These are phyloP conservation scores for Aspergillus aculeatinus DNA, from an alignment of 2,329 filamentous ascomycete species.

Conservation along the genomic window DNA sequence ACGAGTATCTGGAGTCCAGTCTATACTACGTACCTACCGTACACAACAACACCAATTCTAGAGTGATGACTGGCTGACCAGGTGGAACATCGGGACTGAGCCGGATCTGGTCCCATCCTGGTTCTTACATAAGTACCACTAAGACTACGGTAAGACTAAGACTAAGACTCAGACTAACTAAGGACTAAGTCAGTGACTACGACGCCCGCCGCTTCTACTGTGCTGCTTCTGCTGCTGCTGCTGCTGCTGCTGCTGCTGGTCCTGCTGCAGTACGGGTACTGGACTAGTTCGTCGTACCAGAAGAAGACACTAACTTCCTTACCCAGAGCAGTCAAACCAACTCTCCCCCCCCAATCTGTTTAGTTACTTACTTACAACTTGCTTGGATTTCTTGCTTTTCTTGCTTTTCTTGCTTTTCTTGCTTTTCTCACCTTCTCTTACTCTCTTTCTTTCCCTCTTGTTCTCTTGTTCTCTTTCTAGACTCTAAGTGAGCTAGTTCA, in stretches of 20 bases:
- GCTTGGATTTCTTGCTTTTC: neutral
- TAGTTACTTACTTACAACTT: neutral
- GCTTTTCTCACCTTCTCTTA: conserved; percentile 18
- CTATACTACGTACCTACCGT: too few relatives aligned
- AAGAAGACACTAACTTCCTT: too few relatives aligned
- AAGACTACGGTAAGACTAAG: neutral
- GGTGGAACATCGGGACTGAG: conserved; percentile 15
- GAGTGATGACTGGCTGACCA: conserved; percentile 15
- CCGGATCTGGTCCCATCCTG: conserved; percentile 11
- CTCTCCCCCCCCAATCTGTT: neutral
- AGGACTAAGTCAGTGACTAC: neutral
- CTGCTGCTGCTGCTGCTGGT: neutral
- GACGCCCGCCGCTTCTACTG: neutral
- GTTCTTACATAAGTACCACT: conserved; percentile 8
- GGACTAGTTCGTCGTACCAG: neutral
- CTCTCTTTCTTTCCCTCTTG: conserved; percentile 1
- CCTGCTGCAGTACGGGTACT: neutral
- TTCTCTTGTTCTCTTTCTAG: neutral
- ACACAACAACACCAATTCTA: conserved; percentile 7
- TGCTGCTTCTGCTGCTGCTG: neutral
- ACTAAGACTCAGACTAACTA: too few relatives aligned
- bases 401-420: conserved; percentile 19
- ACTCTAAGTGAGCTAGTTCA: neutral
- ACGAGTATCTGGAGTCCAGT: too few relatives aligned
- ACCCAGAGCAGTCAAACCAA: too few relatives aligned